Conservation (phyloP, 2,329 filamentous ascomycete species). For the Ilyonectria destructans region DNA sequence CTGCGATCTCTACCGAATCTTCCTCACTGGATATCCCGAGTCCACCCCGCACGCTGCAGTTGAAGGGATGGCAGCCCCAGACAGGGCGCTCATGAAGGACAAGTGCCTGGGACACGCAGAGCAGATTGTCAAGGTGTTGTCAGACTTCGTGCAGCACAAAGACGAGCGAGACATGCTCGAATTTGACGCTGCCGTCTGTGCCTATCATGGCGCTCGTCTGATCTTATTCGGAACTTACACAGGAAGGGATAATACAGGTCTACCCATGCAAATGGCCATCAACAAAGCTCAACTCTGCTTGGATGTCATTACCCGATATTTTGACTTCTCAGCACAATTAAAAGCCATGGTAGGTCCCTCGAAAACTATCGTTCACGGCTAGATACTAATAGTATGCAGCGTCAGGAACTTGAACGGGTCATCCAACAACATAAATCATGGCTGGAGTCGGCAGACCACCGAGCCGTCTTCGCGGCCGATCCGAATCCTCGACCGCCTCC, state of each 20-base stretch:
- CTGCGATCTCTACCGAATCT: conserved; percentile 62
- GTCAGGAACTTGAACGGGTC: conserved; percentile 48
- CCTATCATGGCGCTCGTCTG: conserved; percentile 59
- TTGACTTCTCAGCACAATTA: conserved; percentile 48
- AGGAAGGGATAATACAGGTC: conserved; percentile 43
- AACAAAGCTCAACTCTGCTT: conserved; percentile 46
- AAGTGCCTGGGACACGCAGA: conserved; percentile 58
- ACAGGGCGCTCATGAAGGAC: conserved; percentile 46
- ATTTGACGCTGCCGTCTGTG: conserved; percentile 61
- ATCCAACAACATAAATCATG: conserved; percentile 46
- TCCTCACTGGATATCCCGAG: conserved; percentile 59
- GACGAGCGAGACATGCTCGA: conserved; percentile 53
- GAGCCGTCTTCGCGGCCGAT: conserved; percentile 35
- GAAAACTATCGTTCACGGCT: fast-evolving
- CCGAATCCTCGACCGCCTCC: conserved; percentile 27
- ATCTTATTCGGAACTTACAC: conserved; percentile 54
- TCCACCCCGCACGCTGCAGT: conserved; percentile 54
- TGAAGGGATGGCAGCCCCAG: conserved; percentile 49
- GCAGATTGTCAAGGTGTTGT: conserved; percentile 54
- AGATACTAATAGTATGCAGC: conserved; percentile 24
- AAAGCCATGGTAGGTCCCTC: conserved; percentile 42
- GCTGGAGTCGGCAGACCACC: conserved; percentile 45
- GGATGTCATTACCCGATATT: conserved; percentile 48
- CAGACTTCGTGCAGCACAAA: conserved; percentile 55
- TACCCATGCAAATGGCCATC: conserved; percentile 49